Percentiles rank a stretch among this genome's conserved stretches.
Conservation (phyloP, 2,329 filamentous ascomycete genomes). For the Talaromyces islandicus region DNA sequence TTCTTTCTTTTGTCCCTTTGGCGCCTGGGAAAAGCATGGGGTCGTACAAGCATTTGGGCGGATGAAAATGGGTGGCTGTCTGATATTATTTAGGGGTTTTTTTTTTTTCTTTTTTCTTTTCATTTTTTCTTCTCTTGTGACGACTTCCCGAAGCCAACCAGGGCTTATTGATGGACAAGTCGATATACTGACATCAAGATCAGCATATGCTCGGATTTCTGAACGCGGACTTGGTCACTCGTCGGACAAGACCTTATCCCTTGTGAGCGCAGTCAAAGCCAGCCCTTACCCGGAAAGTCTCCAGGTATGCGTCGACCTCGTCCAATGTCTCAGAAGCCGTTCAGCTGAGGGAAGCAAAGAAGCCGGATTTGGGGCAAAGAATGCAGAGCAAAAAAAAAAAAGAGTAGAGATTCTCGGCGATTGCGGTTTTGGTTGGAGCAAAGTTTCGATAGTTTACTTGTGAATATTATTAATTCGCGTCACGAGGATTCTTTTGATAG, state of each 20-base stretch:
- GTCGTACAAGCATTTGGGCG: neutral
- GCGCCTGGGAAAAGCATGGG: neutral
- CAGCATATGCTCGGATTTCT: neutral
- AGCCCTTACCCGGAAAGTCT: no score
- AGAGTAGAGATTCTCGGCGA: no score
- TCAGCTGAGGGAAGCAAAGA: no score
- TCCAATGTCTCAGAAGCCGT: no score
- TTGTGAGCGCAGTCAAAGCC: neutral
- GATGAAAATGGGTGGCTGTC: neutral
- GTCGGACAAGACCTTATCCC: neutral
- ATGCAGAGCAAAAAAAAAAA: no score
- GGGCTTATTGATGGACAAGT: neutral
- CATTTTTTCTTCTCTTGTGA: neutral
- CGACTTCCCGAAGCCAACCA: no score
- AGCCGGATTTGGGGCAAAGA: neutral
- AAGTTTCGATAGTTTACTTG: neutral
- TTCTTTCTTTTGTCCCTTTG: neutral
- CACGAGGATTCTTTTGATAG: neutral
- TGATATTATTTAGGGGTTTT: neutral
- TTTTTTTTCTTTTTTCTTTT: neutral
- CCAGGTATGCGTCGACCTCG: no score
- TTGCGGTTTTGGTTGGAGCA: neutral
- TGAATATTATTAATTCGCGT: neutral
- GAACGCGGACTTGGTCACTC: neutral
- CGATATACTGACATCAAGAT: neutral